Evolutionary conservation across 208 protist species (phyloP), one percentile per base, ranked within the genome.

Genomic region (Wallacemonas collosoma): DNA sequence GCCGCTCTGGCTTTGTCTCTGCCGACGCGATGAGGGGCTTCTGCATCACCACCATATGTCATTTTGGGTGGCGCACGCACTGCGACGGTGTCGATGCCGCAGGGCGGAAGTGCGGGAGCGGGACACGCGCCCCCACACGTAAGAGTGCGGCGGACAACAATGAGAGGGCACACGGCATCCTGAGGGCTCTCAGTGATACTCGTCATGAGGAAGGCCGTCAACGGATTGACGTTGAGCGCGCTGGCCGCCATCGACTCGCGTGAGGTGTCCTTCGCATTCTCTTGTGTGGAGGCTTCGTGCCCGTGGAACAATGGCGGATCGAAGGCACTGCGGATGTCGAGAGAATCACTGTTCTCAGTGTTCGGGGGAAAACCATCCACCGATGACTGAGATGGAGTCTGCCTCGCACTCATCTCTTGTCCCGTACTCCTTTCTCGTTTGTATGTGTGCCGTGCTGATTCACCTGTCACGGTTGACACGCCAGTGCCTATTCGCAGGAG

Each of bases 161-260:
- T 48, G 60, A 65, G 60, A 0, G 60, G 60, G 60, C 60, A 65
- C 40, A 65, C 60, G 3, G 60, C 60, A 15, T 50, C 60, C n/a
- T 65, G 41, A 26, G 60, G 60, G 43, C 43, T 44, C 40, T 26
- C 11, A 6, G 60, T 35, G 14, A 48, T 50, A 17, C 60, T 65
- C 4, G 43, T 17, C 1, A 65, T 44, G n/a, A 65, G 15, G 17
- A 65, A 65, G 41, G 6, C 12, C 41, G 12, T 36, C 7, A 65
- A 41, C 7, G 60, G 60, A 17, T 65, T 41, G 4, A 3, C 60
- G 6, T 0, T 48, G 60, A 48, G 0, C n/a, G 60, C n/a, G 7
- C 3, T 4, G 45, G 45, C 45, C 12, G 12, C 12, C 45, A 12
- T 6, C 45, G 12, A 12, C 12, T 6, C 45, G 45, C 6, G 45